Base-by-base conservation (phyloP, 768 basidiomycete species). In the Coprinellus aureogranulatus region DNA sequence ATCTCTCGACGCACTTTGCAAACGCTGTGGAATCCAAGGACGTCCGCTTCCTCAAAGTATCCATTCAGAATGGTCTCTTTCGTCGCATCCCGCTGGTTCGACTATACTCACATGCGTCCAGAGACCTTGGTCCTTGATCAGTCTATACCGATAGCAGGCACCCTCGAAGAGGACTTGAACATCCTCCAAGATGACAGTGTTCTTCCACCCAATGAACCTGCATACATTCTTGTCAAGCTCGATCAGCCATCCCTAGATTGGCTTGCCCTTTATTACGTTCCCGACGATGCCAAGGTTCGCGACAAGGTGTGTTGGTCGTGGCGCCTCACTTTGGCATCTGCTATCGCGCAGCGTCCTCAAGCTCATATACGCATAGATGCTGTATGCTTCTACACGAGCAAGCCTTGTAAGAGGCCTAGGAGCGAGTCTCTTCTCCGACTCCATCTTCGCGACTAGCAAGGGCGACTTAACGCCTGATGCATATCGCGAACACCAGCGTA, bases 311-410 rank as follows among this genome's bases (percentile, higher is more conserved):
- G 69, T 58, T 44, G 37, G 9, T 39, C 10, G 9, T 39, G 37
- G 37, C 47, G 51, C 45, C 31, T 39, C 23, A 55, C 48, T 23
- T 9, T 37, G 16, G n/a, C n/a, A n/a, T n/a, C n/a, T n/a, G n/a
- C n/a, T n/a, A n/a, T n/a, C n/a, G n/a, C n/a, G n/a, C n/a, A n/a
- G n/a, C n/a, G n/a, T n/a, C n/a, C n/a, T n/a, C n/a, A n/a, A n/a
- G n/a, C n/a, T n/a, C n/a, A n/a, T n/a, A 49, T n/a, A 30, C 42
- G 52, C 53, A 42, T 62, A 94, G 91, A 95, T 94, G 92, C 77
- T 95, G 31, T 94, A 94, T 70, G 91, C 93, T 22, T 88, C 92
- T 2, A 87, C 88, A 1, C 84, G 91, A 44, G 76, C 78, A 23
- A 78, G 85, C 18, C 78, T 94, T 22, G 77, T 85, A 27, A 91